These are phyloP conservation scores for Hirsutella minnesotensis DNA, from an alignment of 2,329 filamentous ascomycete species.

Conservation along the genomic window DNA sequence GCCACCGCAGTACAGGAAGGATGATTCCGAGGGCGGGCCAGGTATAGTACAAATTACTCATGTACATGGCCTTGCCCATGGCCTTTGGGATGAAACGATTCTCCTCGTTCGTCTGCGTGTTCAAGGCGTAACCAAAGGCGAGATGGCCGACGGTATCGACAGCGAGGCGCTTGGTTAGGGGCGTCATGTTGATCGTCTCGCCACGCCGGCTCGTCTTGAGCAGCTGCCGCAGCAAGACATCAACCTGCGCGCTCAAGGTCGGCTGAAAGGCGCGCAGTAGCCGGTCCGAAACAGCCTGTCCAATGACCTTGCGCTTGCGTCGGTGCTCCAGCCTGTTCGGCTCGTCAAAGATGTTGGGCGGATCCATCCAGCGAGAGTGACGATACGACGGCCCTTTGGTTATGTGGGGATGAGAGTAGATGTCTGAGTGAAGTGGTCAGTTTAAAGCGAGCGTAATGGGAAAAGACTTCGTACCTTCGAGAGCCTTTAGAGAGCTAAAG, in stretches of 20 bases:
- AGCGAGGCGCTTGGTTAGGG: neutral
- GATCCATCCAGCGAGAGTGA: too few relatives aligned
- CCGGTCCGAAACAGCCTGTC: neutral
- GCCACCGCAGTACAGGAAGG: neutral
- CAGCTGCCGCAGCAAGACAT: neutral
- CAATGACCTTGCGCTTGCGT: neutral
- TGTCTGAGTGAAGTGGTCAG: too few relatives aligned
- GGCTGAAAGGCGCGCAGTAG: neutral
- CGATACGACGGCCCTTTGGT: too few relatives aligned
- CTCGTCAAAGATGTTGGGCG: too few relatives aligned
- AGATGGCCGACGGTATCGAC: neutral
- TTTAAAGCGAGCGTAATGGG: too few relatives aligned
- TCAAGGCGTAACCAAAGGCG: neutral
- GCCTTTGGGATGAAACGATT: neutral
- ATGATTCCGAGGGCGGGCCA: neutral
- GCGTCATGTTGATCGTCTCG: neutral
- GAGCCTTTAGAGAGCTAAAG: too few relatives aligned
- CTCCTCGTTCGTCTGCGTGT: neutral
- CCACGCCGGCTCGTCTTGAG: too few relatives aligned
- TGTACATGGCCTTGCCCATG: slow-evolving; percentile 1
- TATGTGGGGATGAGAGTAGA: too few relatives aligned
- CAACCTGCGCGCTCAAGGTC: neutral
- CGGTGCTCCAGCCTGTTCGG: neutral
- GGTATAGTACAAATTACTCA: slow-evolving; percentile 2
- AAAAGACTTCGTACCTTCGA: too few relatives aligned